Percentiles rank a stretch among this genome's conserved stretches.
Evolutionary conservation across 1,284 basidiomycete species (phyloP).

Genomic region (Malassezia arunalokei): DNA sequence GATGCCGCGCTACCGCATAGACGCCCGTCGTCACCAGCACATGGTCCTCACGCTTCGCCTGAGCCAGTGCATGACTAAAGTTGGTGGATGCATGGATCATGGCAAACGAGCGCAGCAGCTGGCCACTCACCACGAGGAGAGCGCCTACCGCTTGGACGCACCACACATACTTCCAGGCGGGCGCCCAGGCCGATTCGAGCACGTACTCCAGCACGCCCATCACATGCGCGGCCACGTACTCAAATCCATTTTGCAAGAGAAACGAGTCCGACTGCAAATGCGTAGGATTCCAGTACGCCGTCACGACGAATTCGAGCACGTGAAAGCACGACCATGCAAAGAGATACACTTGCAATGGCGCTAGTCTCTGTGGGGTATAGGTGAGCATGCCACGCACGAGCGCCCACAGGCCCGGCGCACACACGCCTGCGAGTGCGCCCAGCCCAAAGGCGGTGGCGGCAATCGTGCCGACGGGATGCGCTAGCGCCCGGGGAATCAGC

Average conservation of each 20-base stretch:
- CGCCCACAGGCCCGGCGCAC: background rate
- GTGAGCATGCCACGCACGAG: background rate
- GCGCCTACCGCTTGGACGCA: slow-evolving; percentile 50
- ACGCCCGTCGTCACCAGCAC: slow-evolving; percentile 35
- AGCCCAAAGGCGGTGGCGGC: slow-evolving; percentile 7
- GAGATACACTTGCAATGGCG: slow-evolving; percentile 30
- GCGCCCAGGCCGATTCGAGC: slow-evolving; percentile 1
- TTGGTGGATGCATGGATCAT: slow-evolving; percentile 91
- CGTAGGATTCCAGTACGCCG: slow-evolving; percentile 84
- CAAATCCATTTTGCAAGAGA: slow-evolving; percentile 73
- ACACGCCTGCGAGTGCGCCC: slow-evolving; percentile 7
- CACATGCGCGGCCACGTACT: slow-evolving; percentile 75
- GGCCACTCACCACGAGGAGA: slow-evolving; percentile 58
- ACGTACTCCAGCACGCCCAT: slow-evolving; percentile 66
- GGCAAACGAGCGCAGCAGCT: slow-evolving; percentile 67
- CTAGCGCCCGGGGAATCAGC: background rate
- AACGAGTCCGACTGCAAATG: slow-evolving; percentile 89
- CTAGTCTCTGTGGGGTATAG: background rate
- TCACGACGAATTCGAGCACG: slow-evolving; percentile 85
- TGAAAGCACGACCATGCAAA: slow-evolving; percentile 56
- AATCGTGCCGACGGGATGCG: slow-evolving; percentile 1
- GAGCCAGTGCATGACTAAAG: slow-evolving; percentile 62
- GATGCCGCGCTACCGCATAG: slow-evolving; percentile 61
- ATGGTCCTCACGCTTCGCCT: slow-evolving; percentile 31
- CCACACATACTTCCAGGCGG: slow-evolving; percentile 7